These are phyloP conservation scores for Rhodotorula mucilaginosa DNA, from an alignment of 1,284 basidiomycete genomes.

Conservation along the genomic window DNA sequence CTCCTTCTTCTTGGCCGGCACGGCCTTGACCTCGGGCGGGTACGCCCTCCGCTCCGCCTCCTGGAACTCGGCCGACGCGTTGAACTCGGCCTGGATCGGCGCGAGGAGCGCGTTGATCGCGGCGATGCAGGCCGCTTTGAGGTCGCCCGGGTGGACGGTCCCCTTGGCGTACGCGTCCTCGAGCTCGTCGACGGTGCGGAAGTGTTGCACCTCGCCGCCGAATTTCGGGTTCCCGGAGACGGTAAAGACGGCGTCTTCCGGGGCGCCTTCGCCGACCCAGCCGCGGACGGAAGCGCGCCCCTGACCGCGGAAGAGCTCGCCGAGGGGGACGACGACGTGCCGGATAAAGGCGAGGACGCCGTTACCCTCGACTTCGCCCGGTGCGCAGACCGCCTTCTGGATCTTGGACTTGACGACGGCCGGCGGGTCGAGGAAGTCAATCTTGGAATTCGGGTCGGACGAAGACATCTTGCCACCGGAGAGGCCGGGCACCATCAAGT, in stretches of 20 bases:
- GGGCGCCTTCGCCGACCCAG: conserved; percentile 47
- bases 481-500: conserved; percentile 94
- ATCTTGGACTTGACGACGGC: conserved; percentile 84
- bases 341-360: conserved; percentile 86
- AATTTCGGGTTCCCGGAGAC: conserved; percentile 37
- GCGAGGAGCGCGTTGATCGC: conserved; percentile 74
- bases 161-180: conserved; percentile 74
- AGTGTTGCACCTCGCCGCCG: conserved; percentile 29
- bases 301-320: conserved; percentile 58
- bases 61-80: conserved; percentile 76
- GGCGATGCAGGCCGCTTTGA: conserved; percentile 77
- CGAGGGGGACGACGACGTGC: conserved; percentile 86
- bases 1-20: conserved; percentile 36
- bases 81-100: conserved; percentile 72
- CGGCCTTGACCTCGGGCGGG: conserved; percentile 61
- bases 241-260: conserved; percentile 28
- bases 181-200: conserved; percentile 64
- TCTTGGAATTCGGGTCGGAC: conserved; percentile 94
- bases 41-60: conserved; percentile 76
- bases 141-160: conserved; percentile 81
- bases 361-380: conserved; percentile 86
- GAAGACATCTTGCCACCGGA: conserved; percentile 97
- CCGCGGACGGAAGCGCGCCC: conserved; percentile 42
- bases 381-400: conserved; percentile 88
- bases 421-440: conserved; percentile 91